Evolutionary conservation across 2,329 filamentous ascomycete genomes (phyloP).

Genomic region (Ustulina deusta): DNA sequence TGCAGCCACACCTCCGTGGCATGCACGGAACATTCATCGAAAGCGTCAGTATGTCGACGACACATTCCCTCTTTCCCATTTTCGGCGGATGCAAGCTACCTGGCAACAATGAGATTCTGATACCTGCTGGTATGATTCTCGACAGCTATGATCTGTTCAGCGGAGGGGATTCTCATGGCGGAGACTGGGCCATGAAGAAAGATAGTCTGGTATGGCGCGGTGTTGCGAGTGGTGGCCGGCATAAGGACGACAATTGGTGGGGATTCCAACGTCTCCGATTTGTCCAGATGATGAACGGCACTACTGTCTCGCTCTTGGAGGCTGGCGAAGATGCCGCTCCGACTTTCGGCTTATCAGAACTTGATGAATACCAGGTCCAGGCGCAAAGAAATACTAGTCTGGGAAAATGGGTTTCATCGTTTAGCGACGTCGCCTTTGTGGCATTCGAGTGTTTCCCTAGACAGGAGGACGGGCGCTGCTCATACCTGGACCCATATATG

Average conservation of each 20-base stretch:
- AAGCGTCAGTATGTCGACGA: slow-evolving; percentile 63
- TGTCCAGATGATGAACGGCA: slow-evolving; percentile 74
- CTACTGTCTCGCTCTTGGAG: slow-evolving; percentile 63
- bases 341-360: slow-evolving; percentile 59
- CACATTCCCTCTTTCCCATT: slow-evolving; percentile 68
- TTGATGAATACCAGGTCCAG: slow-evolving; percentile 56
- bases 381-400: slow-evolving; percentile 50
- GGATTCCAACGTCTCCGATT: slow-evolving; percentile 78
- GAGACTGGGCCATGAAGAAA: slow-evolving; percentile 68
- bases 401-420: slow-evolving; percentile 56
- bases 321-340: slow-evolving; percentile 53
- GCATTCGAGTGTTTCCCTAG: slow-evolving; percentile 54
- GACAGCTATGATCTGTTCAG: slow-evolving; percentile 67
- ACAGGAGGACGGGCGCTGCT: slow-evolving; percentile 50
- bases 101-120: slow-evolving; percentile 73
- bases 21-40: slow-evolving; percentile 70
- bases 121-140: slow-evolving; percentile 74
- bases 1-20: slow-evolving; percentile 64
- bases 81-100: slow-evolving; percentile 73
- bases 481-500: slow-evolving; percentile 56
- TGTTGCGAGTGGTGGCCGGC: slow-evolving; percentile 69
- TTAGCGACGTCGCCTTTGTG: slow-evolving; percentile 60
- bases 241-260: slow-evolving; percentile 67
- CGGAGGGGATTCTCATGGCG: slow-evolving; percentile 65
- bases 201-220: slow-evolving; percentile 72